A percentile compares a stretch with the other conserved stretches of the same genome.
Conservation (phyloP, 306 rosid species). For the Trifolium repens region DNA sequence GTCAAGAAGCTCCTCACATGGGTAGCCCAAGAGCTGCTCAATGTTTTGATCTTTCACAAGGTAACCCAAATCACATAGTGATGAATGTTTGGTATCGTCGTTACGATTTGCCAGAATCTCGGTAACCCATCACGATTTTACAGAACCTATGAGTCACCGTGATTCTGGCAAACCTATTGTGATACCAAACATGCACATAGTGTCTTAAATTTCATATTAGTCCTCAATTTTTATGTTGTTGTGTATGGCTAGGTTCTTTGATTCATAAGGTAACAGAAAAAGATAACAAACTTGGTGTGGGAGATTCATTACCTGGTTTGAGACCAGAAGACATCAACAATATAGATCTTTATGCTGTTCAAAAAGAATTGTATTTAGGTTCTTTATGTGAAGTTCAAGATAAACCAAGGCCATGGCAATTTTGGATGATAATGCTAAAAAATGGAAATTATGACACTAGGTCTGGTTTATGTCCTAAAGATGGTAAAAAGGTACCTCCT, state of each 20-base stretch:
- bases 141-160: no score
- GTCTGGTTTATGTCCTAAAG: constrained; percentile 65
- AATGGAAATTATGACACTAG: constrained; percentile 74
- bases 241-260: constrained; percentile 51
- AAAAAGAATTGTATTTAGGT: constrained; percentile 73
- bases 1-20: constrained; percentile 73
- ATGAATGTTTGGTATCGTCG: no score
- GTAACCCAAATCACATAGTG: constrained; percentile 40
- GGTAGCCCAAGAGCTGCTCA: constrained; percentile 90
- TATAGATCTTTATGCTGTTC: constrained; percentile 67
- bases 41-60: constrained; percentile 71
- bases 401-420: constrained; percentile 72
- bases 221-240: constrained; percentile 11
- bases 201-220: not conserved
- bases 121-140: no score
- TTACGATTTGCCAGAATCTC: no score
- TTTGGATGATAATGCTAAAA: constrained; percentile 93
- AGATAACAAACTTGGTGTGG: constrained; percentile 69
- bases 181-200: not conserved
- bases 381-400: constrained; percentile 68
- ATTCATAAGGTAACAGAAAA: constrained; percentile 54
- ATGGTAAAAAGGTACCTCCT: constrained; percentile 64
- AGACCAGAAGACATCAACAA: constrained; percentile 38
- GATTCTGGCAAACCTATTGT: no score
- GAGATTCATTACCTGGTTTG: constrained; percentile 56